These are phyloP conservation scores for Sanghuangporus weigelae DNA, from an alignment of 1,284 basidiomycete genomes.

Conservation along the genomic window DNA sequence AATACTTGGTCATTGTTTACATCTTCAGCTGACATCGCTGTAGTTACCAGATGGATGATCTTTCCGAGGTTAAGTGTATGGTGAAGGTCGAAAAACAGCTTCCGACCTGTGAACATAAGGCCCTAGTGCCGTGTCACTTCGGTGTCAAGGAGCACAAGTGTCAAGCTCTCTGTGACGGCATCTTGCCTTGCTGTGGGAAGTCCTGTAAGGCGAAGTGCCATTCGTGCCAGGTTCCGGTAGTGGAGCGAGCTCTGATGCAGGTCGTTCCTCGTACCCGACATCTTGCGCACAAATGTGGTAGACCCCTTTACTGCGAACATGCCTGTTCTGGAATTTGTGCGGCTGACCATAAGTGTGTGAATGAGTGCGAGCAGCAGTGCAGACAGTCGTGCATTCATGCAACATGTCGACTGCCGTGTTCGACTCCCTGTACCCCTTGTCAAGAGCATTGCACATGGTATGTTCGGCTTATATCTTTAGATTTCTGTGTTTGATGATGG, in stretches of 20 bases:
- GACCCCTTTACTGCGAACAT: conserved; percentile 54
- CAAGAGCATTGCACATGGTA: conserved; percentile 56
- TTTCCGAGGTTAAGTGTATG: conserved; percentile 42
- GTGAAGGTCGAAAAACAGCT: conserved; percentile 41
- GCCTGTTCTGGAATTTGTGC: conserved; percentile 47
- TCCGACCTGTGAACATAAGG: conserved; percentile 52
- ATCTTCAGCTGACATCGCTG: not conserved
- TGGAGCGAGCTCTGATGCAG: not conserved
- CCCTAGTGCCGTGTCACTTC: conserved; percentile 39
- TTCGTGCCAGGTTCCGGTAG: conserved; percentile 38
- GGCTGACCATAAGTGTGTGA: conserved; percentile 45
- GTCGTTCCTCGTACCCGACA: conserved; percentile 34
- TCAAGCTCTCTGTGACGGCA: conserved; percentile 35
- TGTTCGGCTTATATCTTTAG: conserved; percentile 6
- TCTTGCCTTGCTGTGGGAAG: conserved; percentile 53
- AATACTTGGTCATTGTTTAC: not conserved
- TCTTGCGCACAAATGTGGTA: conserved; percentile 45
- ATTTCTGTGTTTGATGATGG: not conserved
- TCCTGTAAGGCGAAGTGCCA: conserved; percentile 45
- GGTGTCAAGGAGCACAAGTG: conserved; percentile 41
- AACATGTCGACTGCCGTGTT: conserved; percentile 45
- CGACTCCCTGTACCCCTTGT: conserved; percentile 57
- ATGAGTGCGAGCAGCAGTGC: conserved; percentile 42
- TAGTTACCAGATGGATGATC: conserved; percentile 44
- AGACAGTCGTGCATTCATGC: conserved; percentile 54